Evolutionary conservation across 1,284 basidiomycete genomes (phyloP), one percentile per base, ranked within the genome.

Genomic region (Butyriboletus regius): DNA sequence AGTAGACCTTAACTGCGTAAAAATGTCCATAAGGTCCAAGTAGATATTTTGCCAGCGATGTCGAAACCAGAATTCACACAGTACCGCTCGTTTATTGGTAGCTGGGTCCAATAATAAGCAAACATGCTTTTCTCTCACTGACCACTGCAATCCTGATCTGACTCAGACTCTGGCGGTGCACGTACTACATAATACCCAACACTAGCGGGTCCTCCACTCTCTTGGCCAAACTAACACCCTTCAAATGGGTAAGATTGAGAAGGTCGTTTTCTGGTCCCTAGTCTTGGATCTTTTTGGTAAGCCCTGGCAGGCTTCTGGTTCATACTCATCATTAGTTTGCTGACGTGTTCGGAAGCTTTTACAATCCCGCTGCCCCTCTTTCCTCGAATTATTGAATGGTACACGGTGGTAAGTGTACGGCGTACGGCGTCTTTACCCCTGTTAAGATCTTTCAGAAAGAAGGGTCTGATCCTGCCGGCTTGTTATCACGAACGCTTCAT

Each of bases 281-380:
- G 77, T 94, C 24, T 75, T 94, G 44, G 91, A 94, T 67, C 79
- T 94, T 17, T 86, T 94, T 52, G 82, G 82, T 81, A 56, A 54
- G 9, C 15, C 7, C 26, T 41, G 32, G 8, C 35, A 33, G 26
- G 8, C 17, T 20, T 10, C 14, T 15, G 1, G 26, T 29, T 39
- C 22, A 13, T 29, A 29, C 5, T 29, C 9, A 29, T 13, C 28
- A 28, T 29, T 17, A 15, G 14, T 33, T 41, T 5, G 49, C 51
- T 64, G 52, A 60, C 48, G 43, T 48, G 46, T 46, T 20, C 39
- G 46, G 33, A 60, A 83, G 90, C 91, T 13, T 94, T 93, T 68
- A 94, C 91, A n/a, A 89, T 94, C 39, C 91, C 91, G n/a, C 75
- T 94, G 29, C 91, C 91, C 31, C 78, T 94, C 35, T 94, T 94